Evolutionary conservation across 495 filamentous ascomycete species (phyloP).

Genomic region (Trichoderma virens): DNA sequence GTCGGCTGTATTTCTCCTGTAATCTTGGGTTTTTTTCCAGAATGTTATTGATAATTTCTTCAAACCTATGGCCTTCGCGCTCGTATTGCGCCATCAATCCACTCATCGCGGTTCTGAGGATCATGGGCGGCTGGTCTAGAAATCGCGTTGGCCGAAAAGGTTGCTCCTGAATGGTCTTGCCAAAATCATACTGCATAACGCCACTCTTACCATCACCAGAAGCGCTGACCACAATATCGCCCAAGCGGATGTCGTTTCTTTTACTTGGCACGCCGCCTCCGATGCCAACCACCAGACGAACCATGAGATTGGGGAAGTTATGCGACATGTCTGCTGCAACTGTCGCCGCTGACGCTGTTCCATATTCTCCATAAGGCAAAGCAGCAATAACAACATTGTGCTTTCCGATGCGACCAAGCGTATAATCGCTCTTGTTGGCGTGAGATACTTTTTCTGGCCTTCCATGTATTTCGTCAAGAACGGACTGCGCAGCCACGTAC

Average conservation of each 20-base stretch:
- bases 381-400: slow-evolving; percentile 36
- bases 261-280: slow-evolving; percentile 32
- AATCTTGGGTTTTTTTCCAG: slow-evolving; percentile 20
- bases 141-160: slow-evolving; percentile 22
- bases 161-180: slow-evolving; percentile 20
- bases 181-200: slow-evolving; percentile 27
- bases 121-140: slow-evolving; percentile 27
- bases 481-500: slow-evolving; percentile 24
- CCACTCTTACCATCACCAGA: slow-evolving; percentile 15
- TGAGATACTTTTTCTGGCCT: slow-evolving; percentile 17
- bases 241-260: slow-evolving; percentile 26
- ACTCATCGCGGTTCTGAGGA: slow-evolving; percentile 17
- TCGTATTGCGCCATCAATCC: slow-evolving; percentile 15
- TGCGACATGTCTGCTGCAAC: slow-evolving; percentile 28
- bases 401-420: slow-evolving; percentile 24
- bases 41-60: slow-evolving; percentile 16
- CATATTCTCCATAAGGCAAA: slow-evolving; percentile 31
- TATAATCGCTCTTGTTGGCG: slow-evolving; percentile 28
- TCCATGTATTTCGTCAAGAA: slow-evolving; percentile 29
- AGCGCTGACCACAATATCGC: slow-evolving; percentile 22
- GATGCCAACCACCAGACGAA: slow-evolving; percentile 42
- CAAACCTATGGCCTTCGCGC: slow-evolving; percentile 17
- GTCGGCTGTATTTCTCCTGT: slow-evolving; percentile 21
- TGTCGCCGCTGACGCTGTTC: slow-evolving; percentile 25
- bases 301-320: slow-evolving; percentile 32